Evolutionary conservation across 192 early-diverging fungal genomes (phyloP), one percentile per base, ranked within the genome.

Genomic region (Coemansia biformis): DNA sequence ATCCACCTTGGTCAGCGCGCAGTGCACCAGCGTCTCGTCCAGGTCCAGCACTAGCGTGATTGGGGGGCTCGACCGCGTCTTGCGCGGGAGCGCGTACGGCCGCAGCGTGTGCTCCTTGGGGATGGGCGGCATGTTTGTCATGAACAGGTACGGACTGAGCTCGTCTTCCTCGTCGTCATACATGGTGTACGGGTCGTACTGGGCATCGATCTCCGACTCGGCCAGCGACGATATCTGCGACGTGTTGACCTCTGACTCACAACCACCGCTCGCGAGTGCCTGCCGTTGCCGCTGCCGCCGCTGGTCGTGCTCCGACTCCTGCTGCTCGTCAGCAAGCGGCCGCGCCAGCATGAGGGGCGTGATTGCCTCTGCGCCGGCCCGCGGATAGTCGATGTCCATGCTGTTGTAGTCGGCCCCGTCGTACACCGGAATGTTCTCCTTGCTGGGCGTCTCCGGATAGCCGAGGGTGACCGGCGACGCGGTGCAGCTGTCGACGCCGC

Each of bases 11-110:
- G 51, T 70, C 19, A 83, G 79, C 13, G 75, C 69, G 34, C 85
- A 87, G 47, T 86, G 84, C 8, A 87, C 84, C 12, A 87, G 65
- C 0, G 84, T 86, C 43, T 87, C 83, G 58, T 85, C 83, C 39
- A 85, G 49, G 43, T 85, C 83, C 46, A 85, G 48, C 0, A 83
- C 80, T 24, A 85, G 65, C 9, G 83, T 85, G 19, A 85, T 85
- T 5, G 78, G 77, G 38, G 81, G 83, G 17, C 63, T 79, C 5
- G 78, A 63, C n/a, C 64, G 63, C 12, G 80, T 80, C 48, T 79
- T 81, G 31, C 79, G 79, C 15, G 81, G 81, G 49, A 83, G 53
- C 8, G 77, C 77, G 18, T 73, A 81, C 0, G 77, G 59, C 39
- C 77, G 70, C 34, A 74, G 64, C 8, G 52, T 65, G 38, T 78